A percentile compares a stretch with the other conserved stretches of the same genome.
phyloP scores from a whole-genome alignment of 2,329 filamentous ascomycete genomes.

The Hypocreales sp. region DNA sequence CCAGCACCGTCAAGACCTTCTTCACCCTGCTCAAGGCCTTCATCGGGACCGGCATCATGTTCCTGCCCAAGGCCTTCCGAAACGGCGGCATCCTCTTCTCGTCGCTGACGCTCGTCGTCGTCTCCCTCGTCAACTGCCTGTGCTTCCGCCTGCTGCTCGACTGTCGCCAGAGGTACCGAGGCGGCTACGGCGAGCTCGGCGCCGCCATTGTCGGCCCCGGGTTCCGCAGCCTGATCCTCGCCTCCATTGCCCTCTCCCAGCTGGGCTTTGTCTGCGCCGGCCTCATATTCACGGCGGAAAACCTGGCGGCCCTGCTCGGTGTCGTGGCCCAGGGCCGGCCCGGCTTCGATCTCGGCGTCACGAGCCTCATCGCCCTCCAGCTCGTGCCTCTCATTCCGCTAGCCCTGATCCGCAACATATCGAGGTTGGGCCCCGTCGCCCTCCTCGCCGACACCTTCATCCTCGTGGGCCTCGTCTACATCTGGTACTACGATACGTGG shows the following conservation, averaged over 20 bases:
- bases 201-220: conserved; percentile 45
- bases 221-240: conserved; percentile 50
- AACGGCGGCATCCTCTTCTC: conserved; percentile 68
- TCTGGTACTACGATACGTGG: conserved; percentile 55
- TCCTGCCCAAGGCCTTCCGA: conserved; percentile 63
- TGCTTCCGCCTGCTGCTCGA: conserved; percentile 59
- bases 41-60: conserved; percentile 70
- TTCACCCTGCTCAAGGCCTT: conserved; percentile 69
- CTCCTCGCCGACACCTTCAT: conserved; percentile 60
- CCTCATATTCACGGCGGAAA: conserved; percentile 64
- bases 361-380: conserved; percentile 48
- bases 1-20: conserved; percentile 56
- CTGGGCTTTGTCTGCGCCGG: conserved; percentile 67
- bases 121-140: conserved; percentile 50
- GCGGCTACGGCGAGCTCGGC: conserved; percentile 62
- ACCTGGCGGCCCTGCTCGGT: conserved; percentile 49
- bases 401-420: conserved; percentile 58
- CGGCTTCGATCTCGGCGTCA: conserved; percentile 34
- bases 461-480: conserved; percentile 53
- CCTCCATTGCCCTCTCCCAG: conserved; percentile 58
- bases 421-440: conserved; percentile 54
- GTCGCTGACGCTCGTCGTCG: conserved; percentile 47
- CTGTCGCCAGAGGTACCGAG: conserved; percentile 47
- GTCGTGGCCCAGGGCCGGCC: conserved; percentile 37
- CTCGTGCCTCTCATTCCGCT: conserved; percentile 49